Conservation (phyloP, 2,329 filamentous ascomycete genomes). For the Neonectria magnoliae region DNA sequence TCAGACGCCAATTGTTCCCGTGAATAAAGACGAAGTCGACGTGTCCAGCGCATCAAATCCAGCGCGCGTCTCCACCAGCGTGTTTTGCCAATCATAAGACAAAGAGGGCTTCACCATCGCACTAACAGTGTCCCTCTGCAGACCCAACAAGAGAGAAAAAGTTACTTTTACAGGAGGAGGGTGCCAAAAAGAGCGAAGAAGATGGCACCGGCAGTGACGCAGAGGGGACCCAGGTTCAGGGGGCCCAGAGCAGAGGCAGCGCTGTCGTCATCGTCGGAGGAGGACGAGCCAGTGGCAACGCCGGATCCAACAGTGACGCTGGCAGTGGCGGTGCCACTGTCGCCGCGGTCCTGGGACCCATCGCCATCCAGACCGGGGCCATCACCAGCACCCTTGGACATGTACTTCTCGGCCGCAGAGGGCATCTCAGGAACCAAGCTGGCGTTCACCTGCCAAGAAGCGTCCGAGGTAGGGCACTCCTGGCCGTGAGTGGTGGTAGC, state of each 20-base stretch:
- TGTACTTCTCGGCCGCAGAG: conserved; percentile 60
- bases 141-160: conserved; percentile 9
- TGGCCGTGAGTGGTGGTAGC: conserved; percentile 57
- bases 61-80: conserved; percentile 30
- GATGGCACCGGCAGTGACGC: conserved; percentile 49
- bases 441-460: conserved; percentile 62
- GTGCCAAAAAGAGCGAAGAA: conserved; percentile 53
- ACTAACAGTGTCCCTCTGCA: conserved; percentile 23
- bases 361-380: conserved; percentile 63
- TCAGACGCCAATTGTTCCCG: conserved; percentile 40
- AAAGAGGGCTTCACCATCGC: conserved; percentile 13
- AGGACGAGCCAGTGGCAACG: conserved; percentile 40
- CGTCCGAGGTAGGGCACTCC: conserved; percentile 60
- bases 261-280: conserved; percentile 44
- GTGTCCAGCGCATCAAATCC: conserved; percentile 37
- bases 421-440: conserved; percentile 64
- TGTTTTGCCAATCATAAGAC: conserved; percentile 37
- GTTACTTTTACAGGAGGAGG: conserved; percentile 49
- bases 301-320: conserved; percentile 49
- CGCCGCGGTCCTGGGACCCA: conserved; percentile 64
- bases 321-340: conserved; percentile 58
- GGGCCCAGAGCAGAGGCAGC: conserved; percentile 42
- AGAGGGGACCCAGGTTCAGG: conserved; percentile 46
- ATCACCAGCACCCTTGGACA: conserved; percentile 62
- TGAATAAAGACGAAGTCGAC: conserved; percentile 38